Evolutionary conservation across 768 basidiomycete species (phyloP).

Genomic region (Psilocybe cyanescens): DNA sequence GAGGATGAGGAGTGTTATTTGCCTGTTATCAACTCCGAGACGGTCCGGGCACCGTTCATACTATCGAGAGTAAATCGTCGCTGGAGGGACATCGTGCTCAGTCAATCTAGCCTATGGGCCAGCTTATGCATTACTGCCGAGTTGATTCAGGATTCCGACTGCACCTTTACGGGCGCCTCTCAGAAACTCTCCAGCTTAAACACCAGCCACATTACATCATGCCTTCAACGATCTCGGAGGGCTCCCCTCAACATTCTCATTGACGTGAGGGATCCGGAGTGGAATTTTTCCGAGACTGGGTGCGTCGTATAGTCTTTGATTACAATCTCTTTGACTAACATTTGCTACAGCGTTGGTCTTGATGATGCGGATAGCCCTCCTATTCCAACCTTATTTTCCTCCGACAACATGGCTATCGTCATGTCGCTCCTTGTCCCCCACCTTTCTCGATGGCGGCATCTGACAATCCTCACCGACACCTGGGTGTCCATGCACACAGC

Average conservation of each 20-base stretch:
- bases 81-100: constrained; percentile 56
- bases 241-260: constrained; percentile 59
- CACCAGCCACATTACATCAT: constrained; percentile 40
- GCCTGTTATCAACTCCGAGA: constrained; percentile 41
- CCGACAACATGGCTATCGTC: constrained; percentile 47
- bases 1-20: constrained; percentile 24
- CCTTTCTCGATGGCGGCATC: constrained; percentile 53
- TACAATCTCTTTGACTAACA: constrained; percentile 5
- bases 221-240: constrained; percentile 49
- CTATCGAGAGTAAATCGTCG: constrained; percentile 52
- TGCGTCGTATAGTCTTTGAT: constrained; percentile 25
- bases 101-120: constrained; percentile 57
- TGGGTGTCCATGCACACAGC: constrained; percentile 63
- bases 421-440: constrained; percentile 55
- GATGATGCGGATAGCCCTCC: constrained; percentile 30
- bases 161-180: not conserved
- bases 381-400: constrained; percentile 38
- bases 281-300: constrained; percentile 60
- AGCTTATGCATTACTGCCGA: constrained; percentile 53
- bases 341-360: constrained; percentile 28
- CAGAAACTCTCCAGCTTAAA: constrained; percentile 26
- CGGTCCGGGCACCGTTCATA: constrained; percentile 46
- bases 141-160: constrained; percentile 29
- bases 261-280: constrained; percentile 60
- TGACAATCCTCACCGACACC: constrained; percentile 57